These are phyloP conservation scores for Lentinula aciculospora DNA, from an alignment of 768 basidiomycete genomes.

Conservation along the genomic window DNA sequence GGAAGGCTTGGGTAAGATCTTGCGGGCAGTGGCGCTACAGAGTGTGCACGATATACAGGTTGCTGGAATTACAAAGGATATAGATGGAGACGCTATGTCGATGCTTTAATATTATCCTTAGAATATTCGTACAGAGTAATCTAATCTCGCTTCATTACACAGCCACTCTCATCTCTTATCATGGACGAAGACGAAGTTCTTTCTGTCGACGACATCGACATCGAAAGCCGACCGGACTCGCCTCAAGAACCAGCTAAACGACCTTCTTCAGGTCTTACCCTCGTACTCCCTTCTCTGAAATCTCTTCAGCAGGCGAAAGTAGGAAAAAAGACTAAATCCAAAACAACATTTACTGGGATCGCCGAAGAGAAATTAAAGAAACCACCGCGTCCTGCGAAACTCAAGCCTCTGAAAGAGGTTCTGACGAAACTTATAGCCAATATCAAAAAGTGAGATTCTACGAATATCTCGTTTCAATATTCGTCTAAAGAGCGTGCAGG, in stretches of 20 bases:
- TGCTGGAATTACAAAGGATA: constrained; percentile 36
- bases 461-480: neutral
- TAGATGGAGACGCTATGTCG: constrained; percentile 12
- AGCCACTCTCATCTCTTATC: neutral
- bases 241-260: neutral
- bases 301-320: constrained; percentile 3
- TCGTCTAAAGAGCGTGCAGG: constrained; percentile 29
- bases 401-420: constrained; percentile 78
- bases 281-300: constrained; percentile 8
- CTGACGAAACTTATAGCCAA: constrained; percentile 59
- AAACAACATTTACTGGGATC: constrained; percentile 16
- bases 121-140: neutral
- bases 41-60: constrained; percentile 68
- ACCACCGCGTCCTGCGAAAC: constrained; percentile 54
- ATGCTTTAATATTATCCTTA: neutral
- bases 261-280: neutral
- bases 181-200: constrained; percentile 8
- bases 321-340: constrained; percentile 30
- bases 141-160: neutral
- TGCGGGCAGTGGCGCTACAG: constrained; percentile 57
- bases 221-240: constrained; percentile 1
- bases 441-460: constrained; percentile 63
- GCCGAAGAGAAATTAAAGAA: constrained; percentile 35
- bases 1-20: constrained; percentile 57
- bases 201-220: constrained; percentile 7